Conservation (phyloP, 2,329 filamentous ascomycete species). For the Lachnellula cervina region DNA sequence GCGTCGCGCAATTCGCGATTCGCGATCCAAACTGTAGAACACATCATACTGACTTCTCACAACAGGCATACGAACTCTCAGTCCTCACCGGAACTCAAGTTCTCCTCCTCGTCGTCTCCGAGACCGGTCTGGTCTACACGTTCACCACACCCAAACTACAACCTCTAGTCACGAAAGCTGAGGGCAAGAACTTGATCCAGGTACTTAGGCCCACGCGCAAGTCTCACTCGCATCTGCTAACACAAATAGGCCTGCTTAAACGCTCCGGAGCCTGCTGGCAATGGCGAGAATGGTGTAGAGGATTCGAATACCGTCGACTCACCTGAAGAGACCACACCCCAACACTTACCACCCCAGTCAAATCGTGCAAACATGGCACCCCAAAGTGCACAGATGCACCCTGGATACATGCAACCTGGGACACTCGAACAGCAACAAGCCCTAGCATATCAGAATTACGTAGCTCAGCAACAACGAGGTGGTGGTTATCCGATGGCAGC, state of each 20-base stretch:
- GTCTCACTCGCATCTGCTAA: constrained; percentile 26
- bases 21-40: neutral
- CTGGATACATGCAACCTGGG: constrained; percentile 53
- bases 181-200: constrained; percentile 99
- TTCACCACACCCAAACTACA: constrained; percentile 98
- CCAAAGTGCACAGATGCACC: constrained; percentile 56
- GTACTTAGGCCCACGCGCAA: constrained; percentile 43
- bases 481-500: constrained; percentile 75
- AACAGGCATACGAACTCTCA: constrained; percentile 90
- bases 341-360: constrained; percentile 64
- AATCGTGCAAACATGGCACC: constrained; percentile 60
- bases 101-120: constrained; percentile 89
- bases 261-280: constrained; percentile 81
- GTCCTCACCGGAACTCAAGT: constrained; percentile 98
- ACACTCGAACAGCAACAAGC: constrained; percentile 66
- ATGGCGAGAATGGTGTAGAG: constrained; percentile 77
- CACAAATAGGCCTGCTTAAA: constrained; percentile 79
- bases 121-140: constrained; percentile 95
- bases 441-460: constrained; percentile 77
- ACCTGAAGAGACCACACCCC: constrained; percentile 79
- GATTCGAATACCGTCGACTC: constrained; percentile 76
- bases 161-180: constrained; percentile 94
- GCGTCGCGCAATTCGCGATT: constrained; percentile 22
- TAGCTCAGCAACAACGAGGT: constrained; percentile 65
- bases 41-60: constrained; percentile 14